These are phyloP conservation scores for Endocarpon pusillum DNA, from an alignment of 495 filamentous ascomycete genomes.

Conservation along the genomic window DNA sequence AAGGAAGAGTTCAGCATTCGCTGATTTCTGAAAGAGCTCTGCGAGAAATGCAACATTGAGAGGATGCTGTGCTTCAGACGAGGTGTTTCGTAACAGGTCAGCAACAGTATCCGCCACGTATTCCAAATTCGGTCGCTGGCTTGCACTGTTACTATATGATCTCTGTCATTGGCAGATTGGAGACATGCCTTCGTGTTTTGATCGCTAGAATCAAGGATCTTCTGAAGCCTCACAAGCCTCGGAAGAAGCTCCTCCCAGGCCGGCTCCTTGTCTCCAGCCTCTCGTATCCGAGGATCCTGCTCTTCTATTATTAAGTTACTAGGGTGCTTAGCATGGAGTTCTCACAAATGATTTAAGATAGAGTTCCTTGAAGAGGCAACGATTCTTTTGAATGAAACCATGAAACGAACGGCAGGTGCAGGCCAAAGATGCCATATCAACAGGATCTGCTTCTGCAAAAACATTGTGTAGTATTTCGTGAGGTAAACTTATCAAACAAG, in stretches of 20 bases:
- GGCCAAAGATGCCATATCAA: constrained; percentile 29
- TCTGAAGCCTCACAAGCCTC: constrained; percentile 27
- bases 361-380: constrained; percentile 30
- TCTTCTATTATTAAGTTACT: neutral
- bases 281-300: constrained; percentile 23
- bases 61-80: constrained; percentile 7
- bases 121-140: neutral
- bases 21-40: constrained; percentile 14
- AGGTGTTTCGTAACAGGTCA: constrained; percentile 13
- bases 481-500: too few relatives aligned
- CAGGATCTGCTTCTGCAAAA: constrained; percentile 32
- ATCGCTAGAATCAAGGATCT: constrained; percentile 19
- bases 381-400: constrained; percentile 31
- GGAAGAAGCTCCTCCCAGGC: constrained; percentile 34
- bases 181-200: constrained; percentile 19
- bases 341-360: constrained; percentile 32
- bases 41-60: constrained; percentile 16
- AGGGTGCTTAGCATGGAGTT: neutral
- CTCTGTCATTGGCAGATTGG: neutral
- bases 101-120: constrained; percentile 2
- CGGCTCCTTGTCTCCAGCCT: constrained; percentile 11
- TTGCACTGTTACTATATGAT: neutral
- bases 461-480: constrained; percentile 42
- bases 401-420: constrained; percentile 30
- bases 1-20: constrained; percentile 27